phyloP scores from a whole-genome alignment of 2,329 filamentous ascomycete genomes.

The Pochonia chlamydosporia region DNA sequence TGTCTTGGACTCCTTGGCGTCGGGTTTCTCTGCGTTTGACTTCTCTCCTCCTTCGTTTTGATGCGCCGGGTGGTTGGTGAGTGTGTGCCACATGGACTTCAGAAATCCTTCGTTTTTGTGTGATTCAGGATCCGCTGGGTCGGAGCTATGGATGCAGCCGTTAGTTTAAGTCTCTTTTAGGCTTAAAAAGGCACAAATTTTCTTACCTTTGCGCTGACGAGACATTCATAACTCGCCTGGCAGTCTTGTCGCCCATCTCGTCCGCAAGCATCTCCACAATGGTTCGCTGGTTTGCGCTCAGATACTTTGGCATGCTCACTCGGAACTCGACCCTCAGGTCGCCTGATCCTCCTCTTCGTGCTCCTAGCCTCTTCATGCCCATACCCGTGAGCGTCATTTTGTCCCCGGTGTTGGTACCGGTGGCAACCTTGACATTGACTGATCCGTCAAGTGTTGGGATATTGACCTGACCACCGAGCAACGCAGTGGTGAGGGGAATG shows the following conservation, averaged over 20 bases:
- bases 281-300: slow-evolving; percentile 84
- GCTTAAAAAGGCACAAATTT: neutral
- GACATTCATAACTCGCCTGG: slow-evolving; percentile 88
- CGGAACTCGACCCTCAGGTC: slow-evolving; percentile 94
- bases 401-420: slow-evolving; percentile 88
- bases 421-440: slow-evolving; percentile 84
- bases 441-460: slow-evolving; percentile 88
- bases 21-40: slow-evolving; percentile 16
- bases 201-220: slow-evolving; percentile 17
- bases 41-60: slow-evolving; percentile 29
- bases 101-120: slow-evolving; percentile 86
- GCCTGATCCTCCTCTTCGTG: slow-evolving; percentile 62
- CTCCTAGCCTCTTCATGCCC: slow-evolving; percentile 85
- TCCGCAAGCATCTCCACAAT: slow-evolving; percentile 95
- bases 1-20: slow-evolving; percentile 14
- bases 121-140: slow-evolving; percentile 31
- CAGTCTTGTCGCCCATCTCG: slow-evolving; percentile 88
- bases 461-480: slow-evolving; percentile 83
- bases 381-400: slow-evolving; percentile 81
- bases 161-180: neutral
- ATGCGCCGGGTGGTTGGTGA: slow-evolving; percentile 69
- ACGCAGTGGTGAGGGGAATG: slow-evolving; percentile 85
- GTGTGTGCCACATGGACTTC: slow-evolving; percentile 86
- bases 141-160: neutral
- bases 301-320: slow-evolving; percentile 90